Evolutionary conservation across 176 grass and related monocot genomes (phyloP), one percentile per base, ranked within the genome.

Genomic region (Oryza rufipogon): DNA sequence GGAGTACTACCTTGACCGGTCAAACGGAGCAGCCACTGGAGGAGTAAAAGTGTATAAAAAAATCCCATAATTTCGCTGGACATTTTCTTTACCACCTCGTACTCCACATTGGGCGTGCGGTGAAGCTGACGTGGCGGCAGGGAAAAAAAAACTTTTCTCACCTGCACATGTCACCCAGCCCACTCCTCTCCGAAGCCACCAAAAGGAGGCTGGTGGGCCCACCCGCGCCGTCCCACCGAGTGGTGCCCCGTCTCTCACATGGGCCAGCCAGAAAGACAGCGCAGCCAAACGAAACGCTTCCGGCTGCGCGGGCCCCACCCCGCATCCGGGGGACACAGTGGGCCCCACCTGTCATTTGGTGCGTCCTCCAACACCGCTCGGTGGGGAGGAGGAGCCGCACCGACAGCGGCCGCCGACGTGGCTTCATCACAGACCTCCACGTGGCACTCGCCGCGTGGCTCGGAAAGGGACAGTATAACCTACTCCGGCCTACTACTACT

Each of bases 401-500:
- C 92, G 92, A 94, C 92, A 75, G 87, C 71, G 14, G 7, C 6
- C 17, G 52, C 30, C 68, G 68, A 87, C 92, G 72, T 60, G 78
- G 20, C 61, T 3, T 2, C 11, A 5, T 0, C 0, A 0, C 11
- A 3, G 0, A 11, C 12, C 14, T 19, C 88, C 85, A 95, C 90
- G 87, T 90, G 17, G 69, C 54, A 60, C 22, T 4, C 46, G 30
- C 64, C 69, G 66, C 84, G 89, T 80, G 92, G 72, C 66, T 32
- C 71, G 19, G 90, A 94, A 52, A 92, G 88, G 26, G 93, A 92
- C 78, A 42, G 64, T 64, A 49, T 67, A 94, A 88, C 92, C 89
- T 87, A 86, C 39, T 41, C 39, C 86, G 76, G 67, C 28, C 47
- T 61, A 61, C 58, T 6, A 38, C 36, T 38, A 36, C 36, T 38